Evolutionary conservation across 2,329 filamentous ascomycete genomes (phyloP).

Genomic region (Venturia carpophila): DNA sequence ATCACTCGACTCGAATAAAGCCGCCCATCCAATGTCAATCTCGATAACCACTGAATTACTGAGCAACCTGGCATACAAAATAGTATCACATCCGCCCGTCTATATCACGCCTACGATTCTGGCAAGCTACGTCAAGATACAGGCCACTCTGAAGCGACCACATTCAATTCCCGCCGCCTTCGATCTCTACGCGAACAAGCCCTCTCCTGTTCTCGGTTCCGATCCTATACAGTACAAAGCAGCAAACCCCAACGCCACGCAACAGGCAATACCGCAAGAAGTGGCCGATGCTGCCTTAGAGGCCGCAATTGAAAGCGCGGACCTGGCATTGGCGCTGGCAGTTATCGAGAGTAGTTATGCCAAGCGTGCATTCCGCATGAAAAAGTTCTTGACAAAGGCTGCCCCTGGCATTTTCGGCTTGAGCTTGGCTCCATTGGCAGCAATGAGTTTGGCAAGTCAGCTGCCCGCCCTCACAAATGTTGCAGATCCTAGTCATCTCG

Average conservation of each 20-base stretch:
- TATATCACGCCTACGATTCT: constrained; percentile 71
- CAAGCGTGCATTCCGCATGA: constrained; percentile 56
- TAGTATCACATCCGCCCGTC: constrained; percentile 67
- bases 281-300: constrained; percentile 68
- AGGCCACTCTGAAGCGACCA: constrained; percentile 63
- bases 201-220: constrained; percentile 55
- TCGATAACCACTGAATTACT: constrained; percentile 37
- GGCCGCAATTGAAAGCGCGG: constrained; percentile 69
- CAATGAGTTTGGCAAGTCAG: constrained; percentile 63
- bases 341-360: constrained; percentile 64
- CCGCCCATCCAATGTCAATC: constrained; percentile 14
- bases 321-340: constrained; percentile 68
- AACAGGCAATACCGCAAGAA: constrained; percentile 62
- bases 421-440: constrained; percentile 54
- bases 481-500: constrained; percentile 42
- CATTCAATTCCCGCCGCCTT: constrained; percentile 74
- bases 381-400: constrained; percentile 59
- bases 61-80: constrained; percentile 53
- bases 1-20: constrained; percentile 30
- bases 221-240: constrained; percentile 52
- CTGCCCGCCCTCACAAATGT: constrained; percentile 61
- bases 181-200: constrained; percentile 75
- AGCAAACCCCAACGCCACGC: constrained; percentile 57
- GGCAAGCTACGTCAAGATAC: constrained; percentile 65
- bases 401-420: constrained; percentile 52